Evolutionary conservation across 2,329 filamentous ascomycete genomes (phyloP), one percentile per base, ranked within the genome.

Genomic region (Diplocarpon mali): DNA sequence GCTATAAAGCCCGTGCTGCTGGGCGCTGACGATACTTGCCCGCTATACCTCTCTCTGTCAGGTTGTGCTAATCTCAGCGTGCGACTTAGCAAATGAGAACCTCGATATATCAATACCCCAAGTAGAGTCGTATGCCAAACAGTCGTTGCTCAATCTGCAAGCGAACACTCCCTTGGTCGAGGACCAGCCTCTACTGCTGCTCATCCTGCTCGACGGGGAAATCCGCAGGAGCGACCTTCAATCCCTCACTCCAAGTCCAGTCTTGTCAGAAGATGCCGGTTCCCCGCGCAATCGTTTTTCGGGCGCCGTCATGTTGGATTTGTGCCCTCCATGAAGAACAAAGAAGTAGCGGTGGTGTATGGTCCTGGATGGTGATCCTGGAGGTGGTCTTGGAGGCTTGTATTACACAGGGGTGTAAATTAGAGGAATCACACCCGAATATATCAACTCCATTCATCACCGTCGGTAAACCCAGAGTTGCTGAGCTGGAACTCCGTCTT

Each of bases 311-410:
- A 75, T 51, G 48, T 67, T 55, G 40, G 57, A 12, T 62, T 67
- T 52, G 58, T 60, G 53, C 1, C 62, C 64, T 41, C 60, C 67
- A 45, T 76, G 62, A 6, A 72, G 64, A 4, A 75, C 61, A 50
- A 77, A 74, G 3, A 78, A 69, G 56, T 78, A 78, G 42, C 75
- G 64, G 53, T 78, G 74, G 53, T 70, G 69, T 2, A 73, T 72
- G 0, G 74, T 77, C 60, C 72, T 71, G 6, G 66, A 60, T 0
- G 74, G 75, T 27, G 75, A 73, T 5, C 66, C 67, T 0, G 75
- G 75, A 5, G 72, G 65, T n/a, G n/a, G n/a, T n/a, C 51, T 74
- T 69, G 53, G 75, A 76, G 15, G 12, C 31, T 17, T 31, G 32
- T 14, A 12, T 38, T 15, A 31, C 14, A 9, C 7, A 16, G 34